Percentiles rank a stretch among this genome's conserved stretches.
phyloP scores from a whole-genome alignment of 208 protist species.

The Acanthamoeba culbertsoni region DNA sequence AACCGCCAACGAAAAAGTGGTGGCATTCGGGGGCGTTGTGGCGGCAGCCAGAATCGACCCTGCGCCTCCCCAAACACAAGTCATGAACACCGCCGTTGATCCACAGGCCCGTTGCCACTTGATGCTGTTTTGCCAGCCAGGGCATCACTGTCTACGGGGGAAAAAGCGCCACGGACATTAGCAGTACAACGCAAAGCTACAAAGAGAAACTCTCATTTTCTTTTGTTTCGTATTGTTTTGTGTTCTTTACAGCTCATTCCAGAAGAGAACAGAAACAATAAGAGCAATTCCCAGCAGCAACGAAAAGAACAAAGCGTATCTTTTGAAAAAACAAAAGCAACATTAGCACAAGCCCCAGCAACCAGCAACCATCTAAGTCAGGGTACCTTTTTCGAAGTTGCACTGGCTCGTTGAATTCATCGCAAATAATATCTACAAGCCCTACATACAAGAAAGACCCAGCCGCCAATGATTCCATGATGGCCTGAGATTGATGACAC shows the following conservation, averaged over 20 bases:
- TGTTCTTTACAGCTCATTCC: neutral
- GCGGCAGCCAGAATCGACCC: no score
- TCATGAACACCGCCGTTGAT: no score
- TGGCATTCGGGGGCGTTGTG: no score
- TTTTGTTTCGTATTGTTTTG: no score
- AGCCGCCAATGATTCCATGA: constrained; percentile 44
- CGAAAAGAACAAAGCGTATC: neutral
- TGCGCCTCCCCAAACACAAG: no score
- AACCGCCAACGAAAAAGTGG: no score
- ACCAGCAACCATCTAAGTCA: neutral
- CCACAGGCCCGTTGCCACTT: no score
- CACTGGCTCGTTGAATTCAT: constrained; percentile 21
- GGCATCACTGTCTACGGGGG: no score
- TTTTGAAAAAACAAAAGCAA: neutral
- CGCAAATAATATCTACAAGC: constrained; percentile 30
- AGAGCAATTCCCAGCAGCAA: constrained; percentile 29
- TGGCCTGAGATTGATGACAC: neutral
- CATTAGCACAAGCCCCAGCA: no score
- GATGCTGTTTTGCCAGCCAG: no score
- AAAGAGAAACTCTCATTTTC: neutral
- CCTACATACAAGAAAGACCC: constrained; percentile 51
- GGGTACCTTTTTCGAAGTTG: neutral
- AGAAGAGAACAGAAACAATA: neutral
- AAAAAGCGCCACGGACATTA: no score
- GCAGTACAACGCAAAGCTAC: no score